Evolutionary conservation across 202 grass and related monocot genomes (phyloP).

Genomic region (Hordeum pubiflorum): DNA sequence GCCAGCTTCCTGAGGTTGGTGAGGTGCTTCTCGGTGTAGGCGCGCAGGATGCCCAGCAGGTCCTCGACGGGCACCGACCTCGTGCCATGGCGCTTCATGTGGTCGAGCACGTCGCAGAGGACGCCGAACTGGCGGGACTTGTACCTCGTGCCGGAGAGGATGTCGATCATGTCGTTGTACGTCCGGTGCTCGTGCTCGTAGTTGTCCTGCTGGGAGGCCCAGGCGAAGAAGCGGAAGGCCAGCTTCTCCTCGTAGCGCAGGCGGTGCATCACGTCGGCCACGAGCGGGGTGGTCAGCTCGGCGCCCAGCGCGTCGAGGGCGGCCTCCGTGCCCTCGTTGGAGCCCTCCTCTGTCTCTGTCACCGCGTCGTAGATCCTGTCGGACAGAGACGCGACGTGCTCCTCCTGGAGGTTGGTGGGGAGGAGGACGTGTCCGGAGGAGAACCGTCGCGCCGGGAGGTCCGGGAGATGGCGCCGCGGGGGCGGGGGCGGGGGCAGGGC

Average conservation of each 20-base stretch:
- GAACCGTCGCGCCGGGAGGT: slow-evolving; percentile 1
- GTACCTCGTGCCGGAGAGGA: slow-evolving; percentile 77
- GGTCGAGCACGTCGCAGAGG: slow-evolving; percentile 73
- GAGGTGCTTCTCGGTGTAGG: slow-evolving; percentile 68
- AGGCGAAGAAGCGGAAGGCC: slow-evolving; percentile 76
- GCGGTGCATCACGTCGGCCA: slow-evolving; percentile 62
- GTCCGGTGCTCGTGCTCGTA: slow-evolving; percentile 54
- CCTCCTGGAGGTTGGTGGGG: slow-evolving; percentile 31
- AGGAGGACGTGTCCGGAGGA: slow-evolving; percentile 33
- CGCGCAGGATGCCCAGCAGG: slow-evolving; percentile 44
- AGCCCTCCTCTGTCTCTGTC: slow-evolving; percentile 23
- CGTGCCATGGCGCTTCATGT: slow-evolving; percentile 66
- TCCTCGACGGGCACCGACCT: slow-evolving; percentile 49
- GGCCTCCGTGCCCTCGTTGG: slow-evolving; percentile 44
- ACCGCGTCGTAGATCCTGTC: slow-evolving; percentile 60
- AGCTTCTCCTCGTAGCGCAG: slow-evolving; percentile 85
- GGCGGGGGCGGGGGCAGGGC: not conserved
- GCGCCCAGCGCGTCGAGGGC: slow-evolving; percentile 54
- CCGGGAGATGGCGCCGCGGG: not conserved
- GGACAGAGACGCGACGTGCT: slow-evolving; percentile 15
- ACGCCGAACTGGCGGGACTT: slow-evolving; percentile 69
- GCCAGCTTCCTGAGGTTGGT: slow-evolving; percentile 68
- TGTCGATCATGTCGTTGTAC: slow-evolving; percentile 77
- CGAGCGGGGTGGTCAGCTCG: slow-evolving; percentile 52
- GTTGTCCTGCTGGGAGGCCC: slow-evolving; percentile 43